A percentile compares a stretch with the other conserved stretches of the same genome.
phyloP scores from a whole-genome alignment of 768 basidiomycete species.

The Leccinum subtestaceum region DNA sequence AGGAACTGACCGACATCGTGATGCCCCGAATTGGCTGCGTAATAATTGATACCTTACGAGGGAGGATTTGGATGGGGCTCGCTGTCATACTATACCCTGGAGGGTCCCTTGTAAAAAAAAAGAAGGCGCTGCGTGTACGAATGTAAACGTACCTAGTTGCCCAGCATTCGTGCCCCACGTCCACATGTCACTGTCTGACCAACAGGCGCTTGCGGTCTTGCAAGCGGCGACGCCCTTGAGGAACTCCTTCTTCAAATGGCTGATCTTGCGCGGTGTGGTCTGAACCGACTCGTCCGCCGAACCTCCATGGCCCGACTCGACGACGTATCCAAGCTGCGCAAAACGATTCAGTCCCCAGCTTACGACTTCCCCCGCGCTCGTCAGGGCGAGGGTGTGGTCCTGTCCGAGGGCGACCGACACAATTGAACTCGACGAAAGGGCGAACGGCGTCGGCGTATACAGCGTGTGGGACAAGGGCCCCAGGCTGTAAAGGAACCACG shows the following conservation, averaged over 20 bases:
- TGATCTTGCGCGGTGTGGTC: constrained; percentile 70
- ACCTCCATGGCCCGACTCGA: constrained; percentile 52
- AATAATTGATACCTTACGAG: constrained; percentile 79
- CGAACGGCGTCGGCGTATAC: constrained; percentile 61
- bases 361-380: constrained; percentile 74
- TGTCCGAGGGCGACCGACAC: constrained; percentile 80
- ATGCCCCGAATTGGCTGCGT: constrained; percentile 67
- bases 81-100: constrained; percentile 74
- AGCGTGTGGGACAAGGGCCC: constrained; percentile 79
- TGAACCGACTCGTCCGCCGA: constrained; percentile 75
- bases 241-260: constrained; percentile 71
- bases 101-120: not conserved
- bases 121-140: not conserved
- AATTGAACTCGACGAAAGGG: constrained; percentile 55
- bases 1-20: constrained; percentile 62
- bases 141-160: constrained; percentile 65
- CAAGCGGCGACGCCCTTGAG: constrained; percentile 85
- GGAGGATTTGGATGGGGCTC: constrained; percentile 72
- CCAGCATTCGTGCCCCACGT: constrained; percentile 95
- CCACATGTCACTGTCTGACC: constrained; percentile 69
- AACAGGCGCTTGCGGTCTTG: constrained; percentile 84
- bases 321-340: constrained; percentile 80
- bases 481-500: constrained; percentile 43
- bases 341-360: constrained; percentile 93
- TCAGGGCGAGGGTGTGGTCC: constrained; percentile 90